These are phyloP conservation scores for Astrothelium macrocarpum DNA, from an alignment of 495 filamentous ascomycete species.

Conservation along the genomic window DNA sequence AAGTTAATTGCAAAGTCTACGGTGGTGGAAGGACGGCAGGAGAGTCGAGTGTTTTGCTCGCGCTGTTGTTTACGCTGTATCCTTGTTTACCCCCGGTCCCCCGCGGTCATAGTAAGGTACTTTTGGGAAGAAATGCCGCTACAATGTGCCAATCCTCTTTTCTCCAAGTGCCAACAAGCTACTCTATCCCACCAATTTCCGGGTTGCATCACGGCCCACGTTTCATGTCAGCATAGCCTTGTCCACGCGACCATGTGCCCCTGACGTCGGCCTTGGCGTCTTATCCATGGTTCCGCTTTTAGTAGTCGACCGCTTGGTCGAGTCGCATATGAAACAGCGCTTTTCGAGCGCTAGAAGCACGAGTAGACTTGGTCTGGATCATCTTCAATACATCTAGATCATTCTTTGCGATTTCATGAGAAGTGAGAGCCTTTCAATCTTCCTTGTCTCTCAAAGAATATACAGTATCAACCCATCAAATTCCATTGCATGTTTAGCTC, in stretches of 20 bases:
- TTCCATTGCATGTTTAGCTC: no score
- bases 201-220: neutral
- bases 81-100: neutral
- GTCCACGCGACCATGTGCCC: neutral
- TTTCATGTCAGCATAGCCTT: neutral
- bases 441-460: no score
- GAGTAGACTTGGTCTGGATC: no score
- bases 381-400: no score
- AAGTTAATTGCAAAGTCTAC: neutral
- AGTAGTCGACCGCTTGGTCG: no score
- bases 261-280: neutral
- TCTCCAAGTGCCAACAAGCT: neutral
- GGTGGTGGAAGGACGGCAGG: neutral
- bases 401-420: no score
- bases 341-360: no score
- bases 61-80: no score
- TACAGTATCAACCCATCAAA: no score
- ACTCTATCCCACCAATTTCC: neutral
- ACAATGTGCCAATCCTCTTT: neutral
- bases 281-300: no score
- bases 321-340: no score
- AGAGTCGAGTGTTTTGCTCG: neutral
- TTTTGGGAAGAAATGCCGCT: neutral
- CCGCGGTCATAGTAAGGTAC: neutral
- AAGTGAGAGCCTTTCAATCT: no score